A percentile compares a stretch with the other conserved stretches of the same genome.
These are phyloP conservation scores for Suillus discolor DNA, from an alignment of 768 basidiomycete genomes.

Conservation along the genomic window DNA sequence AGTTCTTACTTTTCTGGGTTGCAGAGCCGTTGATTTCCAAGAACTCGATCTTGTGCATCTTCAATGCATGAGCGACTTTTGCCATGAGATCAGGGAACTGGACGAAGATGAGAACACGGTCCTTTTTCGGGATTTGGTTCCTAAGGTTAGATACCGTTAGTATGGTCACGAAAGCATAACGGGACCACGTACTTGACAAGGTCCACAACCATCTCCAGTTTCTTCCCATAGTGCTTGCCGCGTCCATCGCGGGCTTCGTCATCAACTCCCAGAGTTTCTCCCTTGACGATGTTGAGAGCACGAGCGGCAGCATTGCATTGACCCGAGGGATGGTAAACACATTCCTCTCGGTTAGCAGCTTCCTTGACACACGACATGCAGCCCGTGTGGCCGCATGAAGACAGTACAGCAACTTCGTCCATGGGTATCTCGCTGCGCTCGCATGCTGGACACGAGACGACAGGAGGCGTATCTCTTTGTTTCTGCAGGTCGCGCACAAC, in stretches of 20 bases:
- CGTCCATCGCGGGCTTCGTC: conserved; percentile 71
- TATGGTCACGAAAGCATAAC: not conserved
- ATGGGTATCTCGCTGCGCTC: conserved; percentile 55
- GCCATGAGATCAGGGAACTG: conserved; percentile 93
- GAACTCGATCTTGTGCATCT: conserved; percentile 68
- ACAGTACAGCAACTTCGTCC: conserved; percentile 78
- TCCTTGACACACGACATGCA: conserved; percentile 72
- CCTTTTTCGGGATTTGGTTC: conserved; percentile 66
- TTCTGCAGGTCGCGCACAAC: conserved; percentile 89
- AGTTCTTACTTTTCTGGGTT: conserved; percentile 73
- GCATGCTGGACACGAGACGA: conserved; percentile 66
- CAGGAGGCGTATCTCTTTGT: conserved; percentile 60
- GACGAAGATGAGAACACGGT: conserved; percentile 91
- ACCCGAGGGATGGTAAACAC: conserved; percentile 70
- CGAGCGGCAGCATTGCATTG: conserved; percentile 81
- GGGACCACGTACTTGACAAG: conserved; percentile 66
- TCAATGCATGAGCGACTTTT: conserved; percentile 85
- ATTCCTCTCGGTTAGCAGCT: conserved; percentile 78
- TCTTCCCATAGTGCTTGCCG: conserved; percentile 81
- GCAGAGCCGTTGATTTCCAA: conserved; percentile 83
- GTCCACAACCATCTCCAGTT: conserved; percentile 75
- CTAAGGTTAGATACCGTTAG: conserved; percentile 37
- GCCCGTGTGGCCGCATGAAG: conserved; percentile 91
- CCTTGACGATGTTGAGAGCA: conserved; percentile 80
- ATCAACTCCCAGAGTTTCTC: conserved; percentile 77